phyloP scores from a whole-genome alignment of 2,329 filamentous ascomycete species.

The Fusarium kyushuense region DNA sequence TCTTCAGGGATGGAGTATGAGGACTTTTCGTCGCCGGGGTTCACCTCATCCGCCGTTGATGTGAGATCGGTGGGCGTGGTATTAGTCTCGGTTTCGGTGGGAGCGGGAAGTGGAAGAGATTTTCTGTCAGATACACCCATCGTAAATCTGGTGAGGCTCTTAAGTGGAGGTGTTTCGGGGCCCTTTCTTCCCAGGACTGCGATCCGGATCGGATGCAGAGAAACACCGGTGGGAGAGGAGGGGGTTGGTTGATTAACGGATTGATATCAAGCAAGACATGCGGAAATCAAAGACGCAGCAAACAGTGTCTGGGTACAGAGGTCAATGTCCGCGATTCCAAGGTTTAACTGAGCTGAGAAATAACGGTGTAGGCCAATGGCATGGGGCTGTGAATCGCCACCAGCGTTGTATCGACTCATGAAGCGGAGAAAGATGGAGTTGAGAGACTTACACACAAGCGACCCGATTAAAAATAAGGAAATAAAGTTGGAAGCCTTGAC shows the following conservation, averaged over 20 bases:
- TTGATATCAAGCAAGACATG: slow-evolving; percentile 51
- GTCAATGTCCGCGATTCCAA: slow-evolving; percentile 45
- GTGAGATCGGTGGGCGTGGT: slow-evolving; percentile 71
- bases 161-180: slow-evolving; percentile 33
- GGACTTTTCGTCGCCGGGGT: slow-evolving; percentile 75
- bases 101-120: slow-evolving; percentile 78
- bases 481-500: slow-evolving; percentile 22
- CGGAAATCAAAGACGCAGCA: slow-evolving; percentile 37
- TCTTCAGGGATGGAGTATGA: slow-evolving; percentile 86
- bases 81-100: slow-evolving; percentile 78
- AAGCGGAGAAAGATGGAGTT: slow-evolving; percentile 18
- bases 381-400: slow-evolving; percentile 51
- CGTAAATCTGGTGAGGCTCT: slow-evolving; percentile 51
- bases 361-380: slow-evolving; percentile 39
- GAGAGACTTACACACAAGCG: slow-evolving; percentile 42
- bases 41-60: slow-evolving; percentile 70
- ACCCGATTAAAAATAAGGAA: slow-evolving; percentile 28
- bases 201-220: slow-evolving; percentile 37
- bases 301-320: slow-evolving; percentile 36
- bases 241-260: slow-evolving; percentile 37
- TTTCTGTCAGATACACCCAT: slow-evolving; percentile 69
- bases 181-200: slow-evolving; percentile 42
- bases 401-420: slow-evolving; percentile 41
- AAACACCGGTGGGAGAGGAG: slow-evolving; percentile 37
- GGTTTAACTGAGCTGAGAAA: slow-evolving; percentile 21